Evolutionary conservation across 257 asterid species (phyloP), one percentile per base, ranked within the genome.

Genomic region (Orobanche coerulescens): DNA sequence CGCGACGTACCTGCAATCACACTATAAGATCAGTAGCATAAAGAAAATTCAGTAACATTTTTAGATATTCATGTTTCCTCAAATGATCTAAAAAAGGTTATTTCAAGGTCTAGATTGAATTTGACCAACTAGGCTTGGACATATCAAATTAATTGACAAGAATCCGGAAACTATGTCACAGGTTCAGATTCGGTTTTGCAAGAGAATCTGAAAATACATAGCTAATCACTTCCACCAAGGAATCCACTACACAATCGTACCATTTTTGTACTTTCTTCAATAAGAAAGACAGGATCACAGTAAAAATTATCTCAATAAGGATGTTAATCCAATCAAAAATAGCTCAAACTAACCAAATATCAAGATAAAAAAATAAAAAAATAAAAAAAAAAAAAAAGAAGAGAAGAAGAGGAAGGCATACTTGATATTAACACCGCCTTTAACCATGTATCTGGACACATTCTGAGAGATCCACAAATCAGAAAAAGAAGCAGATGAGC

Each of bases 381-480:
- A 40, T 7, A 6, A 23, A 18, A 13, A 43, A 24, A 37, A 14
- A 24, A 49, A 12, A 61, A 10, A 34, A 20, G 15, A 48, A 51
- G 6, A 52, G 33, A 52, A 30, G 18, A 15, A 55, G 43, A 49
- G 6, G 64, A 59, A 18, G n/a, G 13, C 71, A 28, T 77, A 88
- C 98, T 76, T 85, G 84, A 91, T 88, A 66, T 84, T 74, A 42
- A 58, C 95, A 69, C 94, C 95, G 34, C 84, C 87, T 76, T 81
- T 84, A 61, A 70, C 81, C 84, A 85, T 65, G 65, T 82, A 91
- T 71, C 77, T 79, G 60, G 95, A 79, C 7, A 88, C 88, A 82
- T 91, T 91, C 67, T 79, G 98, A 20, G 90, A 64, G 47, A 91
- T 92, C 95, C 94, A 91, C 23, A 61, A 76, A 79, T 85, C 95